phyloP scores from a whole-genome alignment of 257 asterid genomes.

The Cinchona pubescens region DNA sequence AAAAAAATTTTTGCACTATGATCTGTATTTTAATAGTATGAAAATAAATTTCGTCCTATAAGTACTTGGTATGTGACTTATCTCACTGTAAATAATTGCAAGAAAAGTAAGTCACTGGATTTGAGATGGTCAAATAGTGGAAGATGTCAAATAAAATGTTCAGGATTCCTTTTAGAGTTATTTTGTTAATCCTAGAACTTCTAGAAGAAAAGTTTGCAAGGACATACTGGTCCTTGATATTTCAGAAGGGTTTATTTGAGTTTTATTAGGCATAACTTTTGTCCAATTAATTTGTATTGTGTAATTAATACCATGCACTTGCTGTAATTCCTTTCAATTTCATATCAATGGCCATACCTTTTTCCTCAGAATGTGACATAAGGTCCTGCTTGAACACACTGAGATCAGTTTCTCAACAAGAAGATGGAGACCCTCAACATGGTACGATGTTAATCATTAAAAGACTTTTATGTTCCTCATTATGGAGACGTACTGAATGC shows the following conservation, averaged over 20 bases:
- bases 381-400: slow-evolving; percentile 94
- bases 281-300: neutral
- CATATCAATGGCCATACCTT: slow-evolving; percentile 14
- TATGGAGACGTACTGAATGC: neutral
- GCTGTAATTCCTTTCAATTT: slow-evolving; percentile 2
- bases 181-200: neutral
- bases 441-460: slow-evolving; percentile 44
- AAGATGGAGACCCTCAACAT: slow-evolving; percentile 69
- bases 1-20: too few species aligned
- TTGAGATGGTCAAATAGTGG: neutral
- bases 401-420: slow-evolving; percentile 92
- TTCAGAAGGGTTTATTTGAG: neutral
- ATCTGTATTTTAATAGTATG: too few species aligned
- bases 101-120: neutral
- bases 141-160: neutral
- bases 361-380: slow-evolving; percentile 76
- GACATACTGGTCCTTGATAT: neutral
- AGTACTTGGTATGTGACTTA: too few species aligned
- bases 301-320: neutral
- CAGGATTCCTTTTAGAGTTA: too few species aligned
- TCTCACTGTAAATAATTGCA: too few species aligned
- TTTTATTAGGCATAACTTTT: neutral
- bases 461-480: neutral
- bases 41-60: too few species aligned
- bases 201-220: neutral